Percentiles rank a stretch among this genome's conserved stretches.
Evolutionary conservation across 441 rosid genomes (phyloP).

Genomic region (Euphorbia neoarborescens): DNA sequence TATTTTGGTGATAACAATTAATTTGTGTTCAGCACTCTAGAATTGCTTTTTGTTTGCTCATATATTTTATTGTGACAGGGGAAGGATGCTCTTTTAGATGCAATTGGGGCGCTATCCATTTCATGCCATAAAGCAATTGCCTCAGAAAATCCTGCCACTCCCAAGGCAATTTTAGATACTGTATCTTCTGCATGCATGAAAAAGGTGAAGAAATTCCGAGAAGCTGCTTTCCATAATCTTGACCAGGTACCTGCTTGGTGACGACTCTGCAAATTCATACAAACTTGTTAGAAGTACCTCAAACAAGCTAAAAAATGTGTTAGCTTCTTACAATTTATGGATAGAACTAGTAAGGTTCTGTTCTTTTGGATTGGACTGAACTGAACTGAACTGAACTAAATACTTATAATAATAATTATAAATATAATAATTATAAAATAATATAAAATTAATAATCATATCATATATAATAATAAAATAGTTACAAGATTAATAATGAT

Average conservation of each 20-base stretch:
- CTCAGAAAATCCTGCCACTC: constrained; percentile 47
- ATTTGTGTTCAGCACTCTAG: background rate
- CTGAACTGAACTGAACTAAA: too few relatives aligned
- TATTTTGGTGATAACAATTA: background rate
- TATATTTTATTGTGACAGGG: constrained; percentile 45
- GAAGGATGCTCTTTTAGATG: constrained; percentile 73
- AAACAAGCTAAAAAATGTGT: background rate
- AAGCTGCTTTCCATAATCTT: constrained; percentile 70
- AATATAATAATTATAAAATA: too few relatives aligned
- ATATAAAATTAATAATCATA: too few relatives aligned
- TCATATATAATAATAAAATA: too few relatives aligned
- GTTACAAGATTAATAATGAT: too few relatives aligned
- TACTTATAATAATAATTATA: too few relatives aligned
- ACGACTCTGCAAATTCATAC: constrained; percentile 8
- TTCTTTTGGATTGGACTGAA: too few relatives aligned
- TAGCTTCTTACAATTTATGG: background rate
- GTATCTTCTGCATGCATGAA: constrained; percentile 70
- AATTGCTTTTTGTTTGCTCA: constrained; percentile 7
- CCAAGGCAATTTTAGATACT: constrained; percentile 52
- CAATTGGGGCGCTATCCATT: constrained; percentile 64
- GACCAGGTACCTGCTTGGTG: constrained; percentile 47
- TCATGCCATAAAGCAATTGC: constrained; percentile 73
- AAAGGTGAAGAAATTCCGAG: constrained; percentile 70
- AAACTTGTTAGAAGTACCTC: background rate
- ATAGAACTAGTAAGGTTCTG: background rate